A percentile compares a stretch with the other conserved stretches of the same genome.
phyloP scores from a whole-genome alignment of 257 asterid genomes.

The Linderniella brevidens region DNA sequence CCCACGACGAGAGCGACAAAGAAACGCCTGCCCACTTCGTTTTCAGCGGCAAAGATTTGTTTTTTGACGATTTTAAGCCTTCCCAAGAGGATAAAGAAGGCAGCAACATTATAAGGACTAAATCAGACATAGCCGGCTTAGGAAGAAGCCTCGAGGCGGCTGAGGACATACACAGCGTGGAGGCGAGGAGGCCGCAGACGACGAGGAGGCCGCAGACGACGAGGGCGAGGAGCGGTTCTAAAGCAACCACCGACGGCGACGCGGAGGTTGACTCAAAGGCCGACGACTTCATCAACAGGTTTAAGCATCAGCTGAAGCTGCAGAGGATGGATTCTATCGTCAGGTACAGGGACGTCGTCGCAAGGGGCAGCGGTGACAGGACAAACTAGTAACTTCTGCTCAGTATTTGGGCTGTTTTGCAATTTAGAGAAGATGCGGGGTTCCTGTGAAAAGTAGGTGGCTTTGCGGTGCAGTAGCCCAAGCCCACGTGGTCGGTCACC shows the following conservation, averaged over 20 bases:
- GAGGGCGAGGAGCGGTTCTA: constrained; percentile 22
- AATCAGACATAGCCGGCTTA: too few relatives aligned
- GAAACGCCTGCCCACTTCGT: too few relatives aligned
- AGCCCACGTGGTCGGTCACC: too few relatives aligned
- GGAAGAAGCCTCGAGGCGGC: too few relatives aligned
- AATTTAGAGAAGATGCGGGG: not conserved
- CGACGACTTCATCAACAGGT: constrained; percentile 52
- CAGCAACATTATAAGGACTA: too few relatives aligned
- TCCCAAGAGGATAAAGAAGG: constrained; percentile 5
- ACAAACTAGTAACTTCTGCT: not conserved
- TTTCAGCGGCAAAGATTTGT: constrained; percentile 20
- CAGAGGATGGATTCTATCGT: constrained; percentile 56
- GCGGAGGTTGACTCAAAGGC: constrained; percentile 51
- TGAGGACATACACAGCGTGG: constrained; percentile 28
- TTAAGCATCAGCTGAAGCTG: constrained; percentile 53
- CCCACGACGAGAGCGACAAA: too few relatives aligned
- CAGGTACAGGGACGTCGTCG: constrained; percentile 43
- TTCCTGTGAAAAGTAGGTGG: too few relatives aligned
- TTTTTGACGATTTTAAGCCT: constrained; percentile 42
- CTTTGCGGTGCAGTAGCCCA: too few relatives aligned
- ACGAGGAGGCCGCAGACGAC: constrained; percentile 43
- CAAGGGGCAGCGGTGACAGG: constrained; percentile 25
- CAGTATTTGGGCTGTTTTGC: not conserved
- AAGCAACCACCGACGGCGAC: constrained; percentile 23
- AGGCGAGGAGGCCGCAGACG: constrained; percentile 43